A percentile compares a stretch with the other conserved stretches of the same genome.
Evolutionary conservation across 2,329 filamentous ascomycete species (phyloP).

Genomic region (Incumbomyces delicatus): DNA sequence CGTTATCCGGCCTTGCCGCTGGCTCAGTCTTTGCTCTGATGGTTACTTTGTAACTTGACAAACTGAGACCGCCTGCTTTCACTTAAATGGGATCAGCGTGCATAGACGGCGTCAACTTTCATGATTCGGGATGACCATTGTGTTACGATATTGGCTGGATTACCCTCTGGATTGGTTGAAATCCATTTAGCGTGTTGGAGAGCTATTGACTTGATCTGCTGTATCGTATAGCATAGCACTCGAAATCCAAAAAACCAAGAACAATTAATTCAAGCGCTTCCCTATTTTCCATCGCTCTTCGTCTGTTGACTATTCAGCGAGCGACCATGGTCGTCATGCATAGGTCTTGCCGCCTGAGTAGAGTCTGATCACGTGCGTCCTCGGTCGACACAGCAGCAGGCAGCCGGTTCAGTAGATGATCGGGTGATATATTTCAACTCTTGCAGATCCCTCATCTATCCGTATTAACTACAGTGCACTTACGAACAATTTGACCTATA

Average conservation of each 20-base stretch:
- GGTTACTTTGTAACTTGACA: constrained; percentile 15
- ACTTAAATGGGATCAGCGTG: neutral
- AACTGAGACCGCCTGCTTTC: neutral
- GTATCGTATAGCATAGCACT: too few species aligned
- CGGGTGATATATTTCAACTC: too few species aligned
- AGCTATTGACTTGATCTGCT: neutral
- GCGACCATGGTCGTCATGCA: too few species aligned
- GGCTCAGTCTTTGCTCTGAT: constrained; percentile 19
- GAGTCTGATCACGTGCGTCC: too few species aligned
- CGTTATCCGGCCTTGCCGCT: constrained; percentile 15
- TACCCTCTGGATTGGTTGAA: neutral
- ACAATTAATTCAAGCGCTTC: neutral
- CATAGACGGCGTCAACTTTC: neutral
- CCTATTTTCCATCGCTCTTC: too few species aligned
- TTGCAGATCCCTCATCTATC: too few species aligned
- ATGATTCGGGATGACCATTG: constrained; percentile 1
- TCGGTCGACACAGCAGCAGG: too few species aligned
- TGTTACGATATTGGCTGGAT: neutral
- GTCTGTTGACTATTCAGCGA: too few species aligned
- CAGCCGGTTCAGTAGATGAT: too few species aligned
- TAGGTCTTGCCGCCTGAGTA: too few species aligned
- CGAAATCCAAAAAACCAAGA: neutral
- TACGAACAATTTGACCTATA: too few species aligned
- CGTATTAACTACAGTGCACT: too few species aligned
- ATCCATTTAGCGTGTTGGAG: neutral